Base-by-base conservation (phyloP, 139 green algal genomes). In the Gonium pectorale region DNA sequence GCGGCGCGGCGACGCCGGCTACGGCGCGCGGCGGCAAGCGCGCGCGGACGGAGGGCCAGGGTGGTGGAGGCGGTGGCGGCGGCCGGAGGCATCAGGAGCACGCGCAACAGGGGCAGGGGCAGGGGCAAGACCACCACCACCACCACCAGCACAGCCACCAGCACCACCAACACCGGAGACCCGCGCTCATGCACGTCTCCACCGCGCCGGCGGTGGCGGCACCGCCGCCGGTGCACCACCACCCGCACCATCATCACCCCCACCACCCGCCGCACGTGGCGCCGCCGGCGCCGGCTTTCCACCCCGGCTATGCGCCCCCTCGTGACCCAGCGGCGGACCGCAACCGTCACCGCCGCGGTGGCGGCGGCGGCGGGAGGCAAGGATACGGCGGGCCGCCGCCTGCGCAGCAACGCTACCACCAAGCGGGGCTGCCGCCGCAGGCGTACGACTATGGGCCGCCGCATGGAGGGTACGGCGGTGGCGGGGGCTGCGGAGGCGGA, bases 1-100 rank as follows among this genome's bases (percentile, higher is more conserved):
- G 75, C 46, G 41, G n/a, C 52, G 46, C 38, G 29, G 56, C 40
- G 33, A 21, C 15, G 17, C 11, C 44, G 44, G 62, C 31, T 5
- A 41, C 59, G 6, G 40, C 59, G 3, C 59, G 77, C 31, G 49
- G 77, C 44, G 44, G n/a, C 46, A 85, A 77, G 49, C 63, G 79
- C 29, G 64, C 63, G 29, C 43, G 26, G 78, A 75, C 13, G 78
- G 38, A 29, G 63, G 31, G n/a, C 29, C 11, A 43, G n/a, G 63
- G 70, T 46, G 70, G 66, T 17, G 54, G 15, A 9, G 54, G 54
- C 19, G 54, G 54, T 29, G 15, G 15, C 22, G 44, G 31, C n/a
- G 46, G 70, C 4, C 21, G 70, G 31, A 54, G 70, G 44, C 69
- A 40, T 26, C 9, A 26, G 69, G 17, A 62, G 46, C 69, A 56